These are phyloP conservation scores for Lachnellula subtilissima DNA, from an alignment of 2,329 filamentous ascomycete genomes.

Conservation along the genomic window DNA sequence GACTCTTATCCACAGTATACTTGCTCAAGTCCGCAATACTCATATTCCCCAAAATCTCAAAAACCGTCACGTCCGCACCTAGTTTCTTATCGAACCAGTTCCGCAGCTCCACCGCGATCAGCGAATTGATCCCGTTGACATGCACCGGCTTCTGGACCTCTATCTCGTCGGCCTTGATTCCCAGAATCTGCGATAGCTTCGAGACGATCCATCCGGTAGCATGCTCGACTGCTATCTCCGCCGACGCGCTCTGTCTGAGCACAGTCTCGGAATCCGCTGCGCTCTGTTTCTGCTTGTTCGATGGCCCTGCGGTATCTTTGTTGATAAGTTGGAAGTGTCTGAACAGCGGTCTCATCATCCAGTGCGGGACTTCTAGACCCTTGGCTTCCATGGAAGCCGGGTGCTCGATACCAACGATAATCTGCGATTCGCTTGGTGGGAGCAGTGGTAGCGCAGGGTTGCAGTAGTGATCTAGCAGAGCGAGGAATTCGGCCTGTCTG, in stretches of 20 bases:
- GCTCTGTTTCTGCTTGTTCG: not conserved
- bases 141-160: constrained; percentile 33
- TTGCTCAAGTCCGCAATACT: not conserved
- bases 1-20: not conserved
- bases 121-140: constrained; percentile 36
- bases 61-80: constrained; percentile 40
- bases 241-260: not conserved
- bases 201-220: constrained; percentile 30
- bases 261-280: not conserved
- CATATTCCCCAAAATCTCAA: constrained; percentile 37
- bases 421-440: constrained; percentile 49
- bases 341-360: constrained; percentile 17
- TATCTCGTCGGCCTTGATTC: constrained; percentile 40
- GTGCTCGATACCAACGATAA: constrained; percentile 25
- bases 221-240: not conserved
- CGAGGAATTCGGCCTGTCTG: not conserved
- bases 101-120: constrained; percentile 24
- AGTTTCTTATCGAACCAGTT: constrained; percentile 44
- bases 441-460: constrained; percentile 46
- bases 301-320: not conserved
- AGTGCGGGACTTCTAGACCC: constrained; percentile 49
- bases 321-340: not conserved
- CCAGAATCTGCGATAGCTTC: constrained; percentile 38
- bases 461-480: constrained; percentile 22
- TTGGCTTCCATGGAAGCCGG: constrained; percentile 37